phyloP scores from a whole-genome alignment of 1,284 basidiomycete species.

The Ceratobasidium sp. region DNA sequence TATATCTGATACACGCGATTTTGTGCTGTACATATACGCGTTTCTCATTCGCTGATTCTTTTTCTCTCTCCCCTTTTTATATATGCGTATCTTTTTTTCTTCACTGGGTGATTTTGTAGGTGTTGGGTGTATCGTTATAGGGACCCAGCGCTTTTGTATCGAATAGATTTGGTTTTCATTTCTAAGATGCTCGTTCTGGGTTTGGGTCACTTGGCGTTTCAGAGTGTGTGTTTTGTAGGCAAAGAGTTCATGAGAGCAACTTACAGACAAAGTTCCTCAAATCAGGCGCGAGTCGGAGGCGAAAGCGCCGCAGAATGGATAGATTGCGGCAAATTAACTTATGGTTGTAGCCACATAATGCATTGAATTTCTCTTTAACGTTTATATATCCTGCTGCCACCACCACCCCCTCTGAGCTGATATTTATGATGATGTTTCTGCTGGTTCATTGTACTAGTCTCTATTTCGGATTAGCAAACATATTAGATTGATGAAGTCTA shows the following conservation, averaged over 20 bases:
- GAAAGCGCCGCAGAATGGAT: not conserved
- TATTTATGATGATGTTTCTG: not conserved
- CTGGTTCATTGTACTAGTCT: too few species aligned
- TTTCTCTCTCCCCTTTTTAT: not conserved
- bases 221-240: too few species aligned
- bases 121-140: not conserved
- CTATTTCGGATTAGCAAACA: not conserved
- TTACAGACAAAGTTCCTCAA: too few species aligned
- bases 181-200: too few species aligned
- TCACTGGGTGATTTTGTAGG: not conserved
- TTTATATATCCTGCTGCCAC: not conserved
- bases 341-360: not conserved
- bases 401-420: not conserved
- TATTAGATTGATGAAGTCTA: not conserved
- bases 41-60: not conserved
- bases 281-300: constrained; percentile 25
- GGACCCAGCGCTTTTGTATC: constrained; percentile 20
- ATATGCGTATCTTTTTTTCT: constrained; percentile 1
- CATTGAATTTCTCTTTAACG: not conserved
- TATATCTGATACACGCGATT: constrained; percentile 14
- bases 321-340: not conserved
- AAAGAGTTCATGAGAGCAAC: too few species aligned
- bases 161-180: constrained; percentile 26
- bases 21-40: constrained; percentile 7
- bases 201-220: too few species aligned